These are phyloP conservation scores for Zychaea mexicana DNA, from an alignment of 371 early-diverging fungal genomes.

Conservation along the genomic window DNA sequence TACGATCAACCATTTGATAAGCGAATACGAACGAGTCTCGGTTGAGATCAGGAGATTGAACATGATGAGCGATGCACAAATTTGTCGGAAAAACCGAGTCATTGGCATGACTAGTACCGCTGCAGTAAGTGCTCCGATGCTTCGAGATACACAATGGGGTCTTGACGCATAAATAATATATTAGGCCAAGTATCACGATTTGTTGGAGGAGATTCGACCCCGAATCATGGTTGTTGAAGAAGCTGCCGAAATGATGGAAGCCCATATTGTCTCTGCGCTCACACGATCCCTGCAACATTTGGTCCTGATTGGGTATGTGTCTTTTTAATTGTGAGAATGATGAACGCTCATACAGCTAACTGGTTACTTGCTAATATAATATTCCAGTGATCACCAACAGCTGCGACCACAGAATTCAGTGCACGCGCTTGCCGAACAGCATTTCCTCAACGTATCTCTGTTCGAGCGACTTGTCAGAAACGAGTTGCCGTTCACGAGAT, in stretches of 20 bases:
- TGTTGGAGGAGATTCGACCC: conserved; percentile 51
- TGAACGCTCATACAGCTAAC: too few relatives aligned
- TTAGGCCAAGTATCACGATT: conserved; percentile 65
- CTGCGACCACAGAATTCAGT: conserved; percentile 63
- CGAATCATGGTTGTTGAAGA: conserved; percentile 71
- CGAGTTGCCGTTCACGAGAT: conserved; percentile 49
- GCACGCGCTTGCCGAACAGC: conserved; percentile 46
- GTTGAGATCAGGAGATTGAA: conserved; percentile 42
- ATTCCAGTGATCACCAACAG: conserved; percentile 69
- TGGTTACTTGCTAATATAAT: neutral
- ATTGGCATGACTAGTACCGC: conserved; percentile 77
- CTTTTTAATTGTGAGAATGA: too few relatives aligned
- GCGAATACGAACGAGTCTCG: conserved; percentile 37
- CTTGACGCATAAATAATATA: neutral
- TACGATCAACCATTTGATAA: conserved; percentile 34
- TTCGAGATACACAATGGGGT: neutral
- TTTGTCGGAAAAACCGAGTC: conserved; percentile 52
- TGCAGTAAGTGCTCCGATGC: conserved; percentile 58
- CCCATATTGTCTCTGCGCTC: conserved; percentile 66
- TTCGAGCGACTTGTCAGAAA: conserved; percentile 70
- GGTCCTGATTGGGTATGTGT: conserved; percentile 65
- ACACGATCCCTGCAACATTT: conserved; percentile 62
- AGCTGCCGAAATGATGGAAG: conserved; percentile 76
- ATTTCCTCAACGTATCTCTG: conserved; percentile 62
- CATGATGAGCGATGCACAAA: conserved; percentile 41